Evolutionary conservation across 148 eudicot species (phyloP), one percentile per base, ranked within the genome.

Genomic region (Amaranthus cruentus): DNA sequence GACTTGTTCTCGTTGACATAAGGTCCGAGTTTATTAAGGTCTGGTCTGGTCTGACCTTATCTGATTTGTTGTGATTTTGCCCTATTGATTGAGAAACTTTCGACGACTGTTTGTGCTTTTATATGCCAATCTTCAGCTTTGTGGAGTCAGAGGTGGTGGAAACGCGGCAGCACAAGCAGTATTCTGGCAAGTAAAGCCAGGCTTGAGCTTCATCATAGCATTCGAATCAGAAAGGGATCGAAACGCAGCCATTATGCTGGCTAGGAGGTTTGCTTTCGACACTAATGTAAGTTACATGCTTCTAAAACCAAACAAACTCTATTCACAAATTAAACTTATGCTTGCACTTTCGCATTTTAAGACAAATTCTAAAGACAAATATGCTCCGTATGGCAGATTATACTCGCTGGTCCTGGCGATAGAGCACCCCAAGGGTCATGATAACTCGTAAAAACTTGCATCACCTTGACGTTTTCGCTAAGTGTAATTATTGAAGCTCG

Each of bases 131-230:
- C 62, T 75, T 68, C 74, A 96, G 99, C 84, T 96, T 47, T 96
- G 97, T 72, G 99, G 99, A 67, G 94, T 96, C 28, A 84, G 97
- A 81, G 99, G 99, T 15, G 99, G 99, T 8, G 99, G 99, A 28
- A 96, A 96, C 65, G 99, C 99, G 47, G 97, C 99, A 76, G 90
- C 95, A 52, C 99, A 96, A 76, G 94, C 97, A 59, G 60, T 84
- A 52, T 92, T 86, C 73, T 96, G 97, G 99, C 95, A 86, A 83
- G 91, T 87, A 75, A 96, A 89, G 77, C 68, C 63, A 4, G 96
- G 96, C 44, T 79, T 83, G 76, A 86, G 92, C 78, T 90, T 92
- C 78, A 88, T 89, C 21, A 70, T 92, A 66, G 99, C 97, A 74
- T 92, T 89, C 51, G 99, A 96, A 73, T 87, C 99, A 38, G 92